A percentile compares a stretch with the other conserved stretches of the same genome.
Conservation (phyloP, 2,329 filamentous ascomycete species). For the Colletotrichum sp. region DNA sequence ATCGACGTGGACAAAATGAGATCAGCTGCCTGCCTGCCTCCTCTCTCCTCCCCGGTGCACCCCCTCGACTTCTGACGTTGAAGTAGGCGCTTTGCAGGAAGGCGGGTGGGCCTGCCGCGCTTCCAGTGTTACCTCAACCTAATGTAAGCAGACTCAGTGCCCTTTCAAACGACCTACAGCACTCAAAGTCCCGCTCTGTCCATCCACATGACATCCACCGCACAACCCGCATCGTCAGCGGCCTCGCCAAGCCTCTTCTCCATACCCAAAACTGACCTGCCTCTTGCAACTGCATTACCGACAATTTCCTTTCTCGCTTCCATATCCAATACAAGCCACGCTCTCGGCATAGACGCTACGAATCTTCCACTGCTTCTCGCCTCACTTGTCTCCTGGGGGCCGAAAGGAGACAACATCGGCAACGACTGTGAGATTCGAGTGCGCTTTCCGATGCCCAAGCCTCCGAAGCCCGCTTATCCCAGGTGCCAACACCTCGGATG, state of each 20-base stretch:
- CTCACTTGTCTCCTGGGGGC: neutral
- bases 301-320: neutral
- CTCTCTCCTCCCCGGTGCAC: neutral
- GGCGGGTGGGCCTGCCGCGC: neutral
- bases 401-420: conserved; percentile 2
- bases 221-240: neutral
- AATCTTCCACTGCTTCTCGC: neutral
- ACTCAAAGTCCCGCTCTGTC: neutral
- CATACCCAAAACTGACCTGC: neutral
- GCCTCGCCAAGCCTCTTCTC: neutral
- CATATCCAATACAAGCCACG: neutral
- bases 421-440: neutral
- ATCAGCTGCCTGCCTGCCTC: neutral
- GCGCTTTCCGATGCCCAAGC: neutral
- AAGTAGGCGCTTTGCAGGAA: neutral
- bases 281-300: neutral
- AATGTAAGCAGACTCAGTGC: neutral
- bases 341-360: neutral
- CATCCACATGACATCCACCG: neutral
- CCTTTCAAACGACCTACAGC: neutral
- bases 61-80: neutral
- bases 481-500: neutral
- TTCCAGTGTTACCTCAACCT: neutral
- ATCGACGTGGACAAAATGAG: neutral
- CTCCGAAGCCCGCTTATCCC: neutral